Percentiles rank a stretch among this genome's conserved stretches.
Conservation (phyloP, 1,139 yeast species). For the Lodderomyces pseudojiufengensis region DNA sequence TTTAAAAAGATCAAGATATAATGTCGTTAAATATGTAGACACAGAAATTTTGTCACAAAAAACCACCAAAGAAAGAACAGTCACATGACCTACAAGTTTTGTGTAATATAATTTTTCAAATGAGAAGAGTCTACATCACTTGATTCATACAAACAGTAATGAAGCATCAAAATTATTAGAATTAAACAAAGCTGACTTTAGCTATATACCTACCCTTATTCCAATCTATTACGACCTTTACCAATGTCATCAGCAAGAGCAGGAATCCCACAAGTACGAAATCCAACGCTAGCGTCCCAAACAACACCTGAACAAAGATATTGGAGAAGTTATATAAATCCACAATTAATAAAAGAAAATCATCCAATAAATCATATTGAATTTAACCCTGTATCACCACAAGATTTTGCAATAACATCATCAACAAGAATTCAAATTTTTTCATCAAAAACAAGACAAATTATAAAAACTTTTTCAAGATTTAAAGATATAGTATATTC, state of each 20-base stretch:
- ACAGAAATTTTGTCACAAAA: too few relatives aligned
- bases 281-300: constrained; percentile 71
- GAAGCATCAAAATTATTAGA: too few relatives aligned
- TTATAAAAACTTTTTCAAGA: constrained; percentile 80
- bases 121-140: too few relatives aligned
- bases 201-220: too few relatives aligned
- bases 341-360: constrained; percentile 90
- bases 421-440: constrained; percentile 90
- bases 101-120: too few relatives aligned
- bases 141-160: too few relatives aligned
- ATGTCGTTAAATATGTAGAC: too few relatives aligned
- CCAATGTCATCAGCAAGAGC: constrained; percentile 77
- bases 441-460: constrained; percentile 90
- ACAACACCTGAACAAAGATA: constrained; percentile 92
- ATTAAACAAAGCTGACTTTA: too few relatives aligned
- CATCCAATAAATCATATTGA: constrained; percentile 85
- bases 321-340: constrained; percentile 84
- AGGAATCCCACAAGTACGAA: constrained; percentile 64
- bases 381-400: constrained; percentile 82
- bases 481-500: constrained; percentile 88
- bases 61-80: too few relatives aligned
- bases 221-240: too few relatives aligned
- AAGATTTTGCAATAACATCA: constrained; percentile 92
- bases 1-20: too few relatives aligned
- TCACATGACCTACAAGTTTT: too few relatives aligned